Conservation (phyloP, 768 basidiomycete genomes). For the Mycena galopus region DNA sequence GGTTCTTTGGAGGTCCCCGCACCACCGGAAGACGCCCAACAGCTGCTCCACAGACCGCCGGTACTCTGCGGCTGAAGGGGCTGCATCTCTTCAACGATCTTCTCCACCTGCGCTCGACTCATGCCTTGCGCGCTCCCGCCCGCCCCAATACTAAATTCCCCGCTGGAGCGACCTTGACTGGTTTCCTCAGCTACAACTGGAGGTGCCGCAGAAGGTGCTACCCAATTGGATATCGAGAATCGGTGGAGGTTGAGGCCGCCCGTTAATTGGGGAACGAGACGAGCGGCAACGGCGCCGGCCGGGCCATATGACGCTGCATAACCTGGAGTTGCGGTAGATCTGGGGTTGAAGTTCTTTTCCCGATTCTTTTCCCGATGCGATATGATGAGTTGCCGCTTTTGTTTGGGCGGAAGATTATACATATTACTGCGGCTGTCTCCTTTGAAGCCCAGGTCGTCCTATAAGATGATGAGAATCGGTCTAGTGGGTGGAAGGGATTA, state of each 20-base stretch:
- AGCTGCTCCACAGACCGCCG: slow-evolving; percentile 19
- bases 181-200: slow-evolving; percentile 47
- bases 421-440: slow-evolving; percentile 76
- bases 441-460: slow-evolving; percentile 84
- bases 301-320: slow-evolving; percentile 71
- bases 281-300: slow-evolving; percentile 65
- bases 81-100: slow-evolving; percentile 10
- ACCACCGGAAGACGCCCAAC: slow-evolving; percentile 18
- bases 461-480: slow-evolving; percentile 22
- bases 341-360: too few species aligned
- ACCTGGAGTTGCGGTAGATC: slow-evolving; percentile 40
- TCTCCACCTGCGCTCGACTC: slow-evolving; percentile 45
- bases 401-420: slow-evolving; percentile 69
- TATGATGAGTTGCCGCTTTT: slow-evolving; percentile 73
- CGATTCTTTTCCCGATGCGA: slow-evolving; percentile 49
- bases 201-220: slow-evolving; percentile 51
- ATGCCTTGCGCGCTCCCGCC: slow-evolving; percentile 14
- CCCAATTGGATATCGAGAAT: slow-evolving; percentile 70
- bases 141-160: slow-evolving; percentile 11
- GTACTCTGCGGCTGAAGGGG: slow-evolving; percentile 28
- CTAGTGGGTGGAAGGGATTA: not conserved
- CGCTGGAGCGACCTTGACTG: not conserved
- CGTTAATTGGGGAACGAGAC: slow-evolving; percentile 80
- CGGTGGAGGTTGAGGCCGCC: slow-evolving; percentile 79
- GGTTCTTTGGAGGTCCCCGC: slow-evolving; percentile 52